Conservation (phyloP, 352 stramenopile species). For the Pythium aristosporum region DNA sequence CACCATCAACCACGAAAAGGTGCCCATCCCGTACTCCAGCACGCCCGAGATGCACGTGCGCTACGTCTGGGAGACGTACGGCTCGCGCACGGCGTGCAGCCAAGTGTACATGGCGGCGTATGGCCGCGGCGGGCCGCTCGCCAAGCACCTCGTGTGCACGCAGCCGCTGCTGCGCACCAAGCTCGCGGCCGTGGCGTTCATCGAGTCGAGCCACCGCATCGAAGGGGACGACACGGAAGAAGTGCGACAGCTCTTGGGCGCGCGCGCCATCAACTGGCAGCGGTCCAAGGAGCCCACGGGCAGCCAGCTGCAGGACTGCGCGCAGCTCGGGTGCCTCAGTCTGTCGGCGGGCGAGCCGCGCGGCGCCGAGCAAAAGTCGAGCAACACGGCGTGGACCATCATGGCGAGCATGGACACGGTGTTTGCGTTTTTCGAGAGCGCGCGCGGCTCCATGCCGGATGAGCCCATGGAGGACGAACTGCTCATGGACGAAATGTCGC, state of each 20-base stretch:
- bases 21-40: constrained; percentile 58
- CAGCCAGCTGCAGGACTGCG: constrained; percentile 45
- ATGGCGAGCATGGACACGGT: constrained; percentile 64
- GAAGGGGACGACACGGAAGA: constrained; percentile 46
- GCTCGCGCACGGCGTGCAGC: constrained; percentile 57
- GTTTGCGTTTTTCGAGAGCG: constrained; percentile 72
- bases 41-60: constrained; percentile 68
- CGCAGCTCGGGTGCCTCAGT: constrained; percentile 63
- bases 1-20: constrained; percentile 49
- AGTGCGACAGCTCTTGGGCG: constrained; percentile 59
- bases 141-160: constrained; percentile 75
- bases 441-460: constrained; percentile 72
- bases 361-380: constrained; percentile 46
- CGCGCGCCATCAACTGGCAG: constrained; percentile 79
- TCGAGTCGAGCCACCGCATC: constrained; percentile 61
- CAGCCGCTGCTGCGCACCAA: constrained; percentile 65
- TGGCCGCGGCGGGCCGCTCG: constrained; percentile 61
- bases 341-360: constrained; percentile 57
- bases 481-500: constrained; percentile 66
- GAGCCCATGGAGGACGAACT: constrained; percentile 42
- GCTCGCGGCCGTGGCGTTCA: constrained; percentile 64
- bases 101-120: constrained; percentile 85
- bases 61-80: constrained; percentile 82
- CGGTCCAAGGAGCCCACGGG: constrained; percentile 63
- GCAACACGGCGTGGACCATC: constrained; percentile 79